These are phyloP conservation scores for Coniochaeta ligniaria DNA, from an alignment of 2,329 filamentous ascomycete species.

Conservation along the genomic window DNA sequence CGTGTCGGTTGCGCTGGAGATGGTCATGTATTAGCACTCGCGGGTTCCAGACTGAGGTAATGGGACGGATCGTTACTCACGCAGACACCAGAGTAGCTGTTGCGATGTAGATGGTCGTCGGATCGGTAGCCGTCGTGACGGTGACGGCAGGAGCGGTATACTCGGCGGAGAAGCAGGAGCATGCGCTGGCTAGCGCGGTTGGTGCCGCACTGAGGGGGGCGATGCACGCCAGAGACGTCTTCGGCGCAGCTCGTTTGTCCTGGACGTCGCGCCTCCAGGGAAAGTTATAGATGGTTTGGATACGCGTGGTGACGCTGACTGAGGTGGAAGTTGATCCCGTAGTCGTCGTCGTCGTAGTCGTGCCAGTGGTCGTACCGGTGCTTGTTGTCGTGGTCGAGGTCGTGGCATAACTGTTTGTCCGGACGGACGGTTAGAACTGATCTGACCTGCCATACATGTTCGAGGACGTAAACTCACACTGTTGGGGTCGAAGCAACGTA, in stretches of 20 bases:
- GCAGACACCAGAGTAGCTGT: not conserved
- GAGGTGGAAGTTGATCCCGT: not conserved
- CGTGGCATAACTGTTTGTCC: not conserved
- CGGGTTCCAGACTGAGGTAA: too few species aligned
- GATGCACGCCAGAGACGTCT: conserved; percentile 2
- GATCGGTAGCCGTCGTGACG: not conserved
- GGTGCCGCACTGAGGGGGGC: not conserved
- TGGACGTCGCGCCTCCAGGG: not conserved
- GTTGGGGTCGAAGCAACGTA: not conserved
- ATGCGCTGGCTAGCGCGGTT: not conserved
- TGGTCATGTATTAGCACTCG: not conserved
- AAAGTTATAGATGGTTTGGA: not conserved
- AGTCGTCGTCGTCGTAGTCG: conserved; percentile 11
- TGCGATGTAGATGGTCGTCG: not conserved
- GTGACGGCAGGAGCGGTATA: not conserved
- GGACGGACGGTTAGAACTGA: not conserved
- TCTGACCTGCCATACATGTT: not conserved
- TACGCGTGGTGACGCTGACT: not conserved
- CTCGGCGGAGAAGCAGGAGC: conserved; percentile 1
- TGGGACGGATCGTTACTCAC: too few species aligned
- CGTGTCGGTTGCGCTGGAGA: not conserved
- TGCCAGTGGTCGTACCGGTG: not conserved
- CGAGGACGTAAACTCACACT: not conserved
- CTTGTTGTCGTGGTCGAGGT: not conserved
- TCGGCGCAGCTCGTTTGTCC: not conserved